A percentile compares a stretch with the other conserved stretches of the same genome.
These are phyloP conservation scores for Fusarium sp. DNA, from an alignment of 2,329 filamentous ascomycete genomes.

Conservation along the genomic window DNA sequence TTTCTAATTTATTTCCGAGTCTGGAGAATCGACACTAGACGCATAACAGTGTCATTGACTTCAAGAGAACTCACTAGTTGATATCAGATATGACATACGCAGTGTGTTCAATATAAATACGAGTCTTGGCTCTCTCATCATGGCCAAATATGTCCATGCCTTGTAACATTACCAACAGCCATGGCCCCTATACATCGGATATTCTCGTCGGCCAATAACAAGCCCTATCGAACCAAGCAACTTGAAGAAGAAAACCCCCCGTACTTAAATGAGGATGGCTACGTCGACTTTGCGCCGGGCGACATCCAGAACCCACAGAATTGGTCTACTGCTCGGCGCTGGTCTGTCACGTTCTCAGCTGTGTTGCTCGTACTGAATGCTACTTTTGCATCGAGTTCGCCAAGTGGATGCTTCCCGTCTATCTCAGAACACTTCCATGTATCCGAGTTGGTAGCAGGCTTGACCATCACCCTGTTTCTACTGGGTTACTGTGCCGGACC, in stretches of 20 bases:
- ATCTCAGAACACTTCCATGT: slow-evolving; percentile 17
- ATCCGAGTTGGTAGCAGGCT: slow-evolving; percentile 17
- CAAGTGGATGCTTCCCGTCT: slow-evolving; percentile 20
- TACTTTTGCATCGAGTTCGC: slow-evolving; percentile 22
- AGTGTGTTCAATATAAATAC: background rate
- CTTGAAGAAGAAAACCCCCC: slow-evolving; percentile 14
- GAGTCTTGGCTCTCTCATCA: background rate
- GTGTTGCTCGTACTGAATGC: slow-evolving; percentile 22
- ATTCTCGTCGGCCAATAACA: slow-evolving; percentile 20
- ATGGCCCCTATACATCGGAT: slow-evolving; percentile 25
- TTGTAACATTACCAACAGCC: background rate
- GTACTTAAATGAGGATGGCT: slow-evolving; percentile 15
- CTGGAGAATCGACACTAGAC: background rate
- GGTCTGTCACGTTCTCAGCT: slow-evolving; percentile 7
- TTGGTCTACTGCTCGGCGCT: slow-evolving; percentile 7
- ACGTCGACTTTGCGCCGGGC: slow-evolving; percentile 11
- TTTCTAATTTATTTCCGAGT: slow-evolving; percentile 8
- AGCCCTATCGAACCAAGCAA: slow-evolving; percentile 18
- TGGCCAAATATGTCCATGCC: background rate
- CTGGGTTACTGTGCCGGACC: slow-evolving; percentile 67
- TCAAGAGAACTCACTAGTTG: background rate
- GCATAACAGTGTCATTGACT: slow-evolving; percentile 10
- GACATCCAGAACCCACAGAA: slow-evolving; percentile 16
- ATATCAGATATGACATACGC: background rate
- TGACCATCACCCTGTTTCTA: slow-evolving; percentile 32